A percentile compares a stretch with the other conserved stretches of the same genome.
These are phyloP conservation scores for Fusarium drepaniforme DNA, from an alignment of 2,329 filamentous ascomycete genomes.

Conservation along the genomic window DNA sequence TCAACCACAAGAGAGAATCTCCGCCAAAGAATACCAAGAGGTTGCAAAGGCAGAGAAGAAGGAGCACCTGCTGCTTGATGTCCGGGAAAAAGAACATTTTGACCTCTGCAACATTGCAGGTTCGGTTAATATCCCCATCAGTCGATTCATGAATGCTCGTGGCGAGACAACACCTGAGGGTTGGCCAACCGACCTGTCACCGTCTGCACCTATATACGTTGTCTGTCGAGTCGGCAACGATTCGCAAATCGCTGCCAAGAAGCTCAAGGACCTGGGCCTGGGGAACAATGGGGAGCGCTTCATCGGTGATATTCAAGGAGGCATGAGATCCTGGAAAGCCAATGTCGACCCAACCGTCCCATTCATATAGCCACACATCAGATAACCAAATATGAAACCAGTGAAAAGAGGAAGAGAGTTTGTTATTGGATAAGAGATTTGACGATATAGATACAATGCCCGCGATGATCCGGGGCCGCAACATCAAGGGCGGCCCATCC, in stretches of 20 bases:
- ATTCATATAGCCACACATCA: constrained; percentile 56
- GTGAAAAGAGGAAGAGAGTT: constrained; percentile 31
- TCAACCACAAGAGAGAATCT: constrained; percentile 73
- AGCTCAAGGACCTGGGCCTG: constrained; percentile 72
- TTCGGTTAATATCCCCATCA: constrained; percentile 76
- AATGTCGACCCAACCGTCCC: constrained; percentile 72
- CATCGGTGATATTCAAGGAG: constrained; percentile 79
- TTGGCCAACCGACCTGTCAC: constrained; percentile 53
- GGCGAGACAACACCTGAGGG: constrained; percentile 47
- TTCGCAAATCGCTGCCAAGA: constrained; percentile 77
- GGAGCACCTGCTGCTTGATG: constrained; percentile 78
- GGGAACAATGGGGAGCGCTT: constrained; percentile 65
- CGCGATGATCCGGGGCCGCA: constrained; percentile 29
- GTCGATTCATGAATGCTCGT: constrained; percentile 68
- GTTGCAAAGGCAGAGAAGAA: constrained; percentile 29
- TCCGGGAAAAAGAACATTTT: constrained; percentile 87
- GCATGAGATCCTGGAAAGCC: constrained; percentile 78
- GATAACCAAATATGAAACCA: neutral
- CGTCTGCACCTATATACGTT: constrained; percentile 72
- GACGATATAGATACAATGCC: constrained; percentile 46
- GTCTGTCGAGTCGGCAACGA: constrained; percentile 84
- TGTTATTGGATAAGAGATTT: constrained; percentile 42
- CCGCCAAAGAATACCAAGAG: constrained; percentile 69
- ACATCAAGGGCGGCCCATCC: constrained; percentile 27
- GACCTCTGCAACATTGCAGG: constrained; percentile 82